Percentiles rank a stretch among this genome's conserved stretches.
These are phyloP conservation scores for Thinopyrum elongatum DNA, from an alignment of 176 grass and related monocot genomes.

Conservation along the genomic window DNA sequence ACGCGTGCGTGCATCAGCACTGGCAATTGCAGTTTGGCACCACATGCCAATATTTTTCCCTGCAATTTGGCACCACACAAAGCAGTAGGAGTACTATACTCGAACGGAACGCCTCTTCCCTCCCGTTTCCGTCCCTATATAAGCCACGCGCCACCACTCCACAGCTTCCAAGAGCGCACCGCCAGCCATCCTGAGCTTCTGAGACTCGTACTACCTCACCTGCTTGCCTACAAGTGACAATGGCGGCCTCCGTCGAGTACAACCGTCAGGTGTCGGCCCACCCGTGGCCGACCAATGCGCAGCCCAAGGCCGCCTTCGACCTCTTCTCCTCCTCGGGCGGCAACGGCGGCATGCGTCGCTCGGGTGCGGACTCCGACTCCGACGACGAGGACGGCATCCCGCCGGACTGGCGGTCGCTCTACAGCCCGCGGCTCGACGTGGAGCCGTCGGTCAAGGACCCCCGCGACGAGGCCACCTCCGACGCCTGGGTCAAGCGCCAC, in stretches of 20 bases:
- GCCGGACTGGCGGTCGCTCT: slow-evolving; percentile 30
- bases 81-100: background rate
- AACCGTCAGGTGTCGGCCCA: slow-evolving; percentile 28
- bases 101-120: background rate
- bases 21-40: background rate
- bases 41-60: background rate
- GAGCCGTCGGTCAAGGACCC: slow-evolving; percentile 49
- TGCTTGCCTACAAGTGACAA: background rate
- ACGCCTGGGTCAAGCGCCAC: slow-evolving; percentile 69
- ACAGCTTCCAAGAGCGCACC: slow-evolving; percentile 34
- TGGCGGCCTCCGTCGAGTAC: slow-evolving; percentile 58
- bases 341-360: background rate
- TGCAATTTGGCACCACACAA: background rate
- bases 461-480: slow-evolving; percentile 63
- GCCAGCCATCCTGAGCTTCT: slow-evolving; percentile 22
- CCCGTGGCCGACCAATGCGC: slow-evolving; percentile 45
- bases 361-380: slow-evolving; percentile 4
- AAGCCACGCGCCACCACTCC: slow-evolving; percentile 18
- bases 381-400: slow-evolving; percentile 29
- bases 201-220: too few species aligned
- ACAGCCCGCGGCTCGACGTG: slow-evolving; percentile 23
- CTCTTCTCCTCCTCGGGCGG: slow-evolving; percentile 22
- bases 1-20: background rate
- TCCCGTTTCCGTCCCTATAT: slow-evolving; percentile 24
- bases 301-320: slow-evolving; percentile 38